Evolutionary conservation across 176 grass and related monocot species (phyloP).

Genomic region (Aegilops speltoides): DNA sequence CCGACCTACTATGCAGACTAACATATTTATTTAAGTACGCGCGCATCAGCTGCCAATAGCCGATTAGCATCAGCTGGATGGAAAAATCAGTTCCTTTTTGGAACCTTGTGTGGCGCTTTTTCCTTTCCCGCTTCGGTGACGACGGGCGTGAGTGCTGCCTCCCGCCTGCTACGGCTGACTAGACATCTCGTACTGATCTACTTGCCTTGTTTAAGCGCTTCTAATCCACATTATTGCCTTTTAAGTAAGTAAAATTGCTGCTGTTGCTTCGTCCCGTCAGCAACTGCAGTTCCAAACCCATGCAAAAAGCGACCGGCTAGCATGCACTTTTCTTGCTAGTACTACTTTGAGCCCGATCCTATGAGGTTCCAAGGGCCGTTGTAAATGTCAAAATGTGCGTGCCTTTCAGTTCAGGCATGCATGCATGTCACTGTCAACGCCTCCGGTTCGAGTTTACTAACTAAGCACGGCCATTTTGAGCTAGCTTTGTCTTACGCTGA

Average conservation of each 20-base stretch:
- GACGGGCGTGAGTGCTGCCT: background rate
- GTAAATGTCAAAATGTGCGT: background rate
- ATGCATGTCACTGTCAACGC: background rate
- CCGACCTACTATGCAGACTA: background rate
- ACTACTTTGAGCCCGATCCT: slow-evolving; percentile 7
- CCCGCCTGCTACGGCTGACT: slow-evolving; percentile 25
- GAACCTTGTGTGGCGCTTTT: slow-evolving; percentile 8
- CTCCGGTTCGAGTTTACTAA: background rate
- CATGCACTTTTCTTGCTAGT: background rate
- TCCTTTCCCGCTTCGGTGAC: slow-evolving; percentile 8
- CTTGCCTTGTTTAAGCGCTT: background rate
- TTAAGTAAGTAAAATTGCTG: background rate
- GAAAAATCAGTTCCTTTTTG: slow-evolving; percentile 28
- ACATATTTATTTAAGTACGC: background rate
- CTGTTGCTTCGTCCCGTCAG: background rate
- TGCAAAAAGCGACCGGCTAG: background rate
- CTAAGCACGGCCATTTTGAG: background rate
- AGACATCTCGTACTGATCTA: background rate
- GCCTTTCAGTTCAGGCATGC: background rate
- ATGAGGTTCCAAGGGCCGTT: background rate
- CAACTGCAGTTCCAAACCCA: slow-evolving; percentile 1
- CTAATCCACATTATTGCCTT: background rate
- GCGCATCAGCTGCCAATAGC: background rate
- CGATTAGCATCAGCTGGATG: background rate
- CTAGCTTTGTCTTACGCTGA: background rate